Percentiles rank a stretch among this genome's conserved stretches.
These are phyloP conservation scores for Globisporangium acanthophoron DNA, from an alignment of 352 stramenopile genomes.

Conservation along the genomic window DNA sequence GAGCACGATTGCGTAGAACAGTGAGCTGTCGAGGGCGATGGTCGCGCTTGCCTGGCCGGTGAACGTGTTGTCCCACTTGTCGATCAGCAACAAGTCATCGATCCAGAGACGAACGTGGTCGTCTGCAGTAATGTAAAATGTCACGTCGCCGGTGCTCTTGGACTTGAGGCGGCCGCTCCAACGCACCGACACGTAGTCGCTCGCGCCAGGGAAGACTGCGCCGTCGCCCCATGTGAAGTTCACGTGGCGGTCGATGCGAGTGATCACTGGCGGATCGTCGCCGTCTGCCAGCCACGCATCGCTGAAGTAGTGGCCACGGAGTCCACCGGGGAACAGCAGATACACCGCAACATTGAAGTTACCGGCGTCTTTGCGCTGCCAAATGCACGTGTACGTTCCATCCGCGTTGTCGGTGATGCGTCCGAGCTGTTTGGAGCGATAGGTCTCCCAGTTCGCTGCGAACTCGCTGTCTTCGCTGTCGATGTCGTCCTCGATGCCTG, in stretches of 20 bases:
- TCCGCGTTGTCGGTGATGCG: constrained; percentile 22
- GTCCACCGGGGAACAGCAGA: constrained; percentile 46
- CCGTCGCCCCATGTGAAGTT: constrained; percentile 73
- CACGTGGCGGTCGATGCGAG: constrained; percentile 53
- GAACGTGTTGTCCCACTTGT: constrained; percentile 40
- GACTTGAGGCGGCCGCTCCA: constrained; percentile 67
- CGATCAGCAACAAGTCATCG: constrained; percentile 51
- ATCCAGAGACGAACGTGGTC: constrained; percentile 64
- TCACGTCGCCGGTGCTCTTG: constrained; percentile 29
- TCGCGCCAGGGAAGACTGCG: constrained; percentile 35
- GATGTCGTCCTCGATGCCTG: constrained; percentile 14
- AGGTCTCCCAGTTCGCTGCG: constrained; percentile 6
- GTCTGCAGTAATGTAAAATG: constrained; percentile 38
- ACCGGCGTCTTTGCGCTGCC: constrained; percentile 35
- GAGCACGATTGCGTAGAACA: constrained; percentile 44
- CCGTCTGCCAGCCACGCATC: constrained; percentile 50
- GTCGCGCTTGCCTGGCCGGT: constrained; percentile 8
- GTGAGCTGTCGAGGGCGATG: constrained; percentile 26
- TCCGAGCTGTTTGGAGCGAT: constrained; percentile 18
- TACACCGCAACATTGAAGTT: constrained; percentile 52
- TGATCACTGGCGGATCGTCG: constrained; percentile 15
- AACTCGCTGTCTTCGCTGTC: constrained; percentile 1
- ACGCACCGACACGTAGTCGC: constrained; percentile 51
- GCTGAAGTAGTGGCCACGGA: constrained; percentile 61
- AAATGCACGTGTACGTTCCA: constrained; percentile 39